phyloP scores from a whole-genome alignment of 2,329 filamentous ascomycete species.

The Monascus ruber region DNA sequence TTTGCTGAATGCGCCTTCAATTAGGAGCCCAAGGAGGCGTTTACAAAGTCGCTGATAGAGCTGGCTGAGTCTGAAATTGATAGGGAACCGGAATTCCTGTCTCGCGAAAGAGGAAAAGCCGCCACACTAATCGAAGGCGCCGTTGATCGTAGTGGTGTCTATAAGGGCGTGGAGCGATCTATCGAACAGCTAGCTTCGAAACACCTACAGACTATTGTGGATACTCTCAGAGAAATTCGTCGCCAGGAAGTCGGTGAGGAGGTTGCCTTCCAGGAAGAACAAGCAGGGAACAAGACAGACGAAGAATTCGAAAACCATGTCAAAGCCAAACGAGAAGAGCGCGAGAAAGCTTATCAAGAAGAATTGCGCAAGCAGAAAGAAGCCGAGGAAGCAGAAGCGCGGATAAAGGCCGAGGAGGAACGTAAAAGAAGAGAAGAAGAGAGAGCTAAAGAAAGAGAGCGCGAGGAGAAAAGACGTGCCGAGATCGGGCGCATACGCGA shows the following conservation, averaged over 20 bases:
- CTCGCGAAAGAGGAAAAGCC: constrained; percentile 50
- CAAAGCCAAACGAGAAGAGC: constrained; percentile 39
- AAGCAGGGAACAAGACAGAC: constrained; percentile 47
- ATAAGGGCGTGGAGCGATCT: constrained; percentile 45
- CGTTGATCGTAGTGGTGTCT: constrained; percentile 52
- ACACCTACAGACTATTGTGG: constrained; percentile 43
- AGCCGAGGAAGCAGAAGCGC: constrained; percentile 32
- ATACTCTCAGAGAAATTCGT: constrained; percentile 46
- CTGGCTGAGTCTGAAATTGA: constrained; percentile 52
- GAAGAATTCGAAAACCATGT: constrained; percentile 48
- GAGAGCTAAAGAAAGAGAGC: constrained; percentile 39
- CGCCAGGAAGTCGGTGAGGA: constrained; percentile 48
- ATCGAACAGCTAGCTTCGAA: constrained; percentile 45
- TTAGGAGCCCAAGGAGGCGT: constrained; percentile 42
- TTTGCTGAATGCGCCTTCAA: constrained; percentile 5
- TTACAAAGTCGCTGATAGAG: constrained; percentile 42
- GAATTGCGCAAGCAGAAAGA: constrained; percentile 43
- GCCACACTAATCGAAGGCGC: constrained; percentile 53
- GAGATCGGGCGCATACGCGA: constrained; percentile 41
- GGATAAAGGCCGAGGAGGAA: constrained; percentile 31
- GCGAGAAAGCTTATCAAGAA: constrained; percentile 40
- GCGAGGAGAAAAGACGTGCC: constrained; percentile 37
- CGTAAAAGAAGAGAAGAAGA: constrained; percentile 35
- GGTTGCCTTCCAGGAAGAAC: constrained; percentile 42
- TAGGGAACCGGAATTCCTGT: constrained; percentile 48